Percentiles rank a stretch among this genome's conserved stretches.
These are phyloP conservation scores for Zea mays DNA, from an alignment of 176 grass and related monocot species.

Conservation along the genomic window DNA sequence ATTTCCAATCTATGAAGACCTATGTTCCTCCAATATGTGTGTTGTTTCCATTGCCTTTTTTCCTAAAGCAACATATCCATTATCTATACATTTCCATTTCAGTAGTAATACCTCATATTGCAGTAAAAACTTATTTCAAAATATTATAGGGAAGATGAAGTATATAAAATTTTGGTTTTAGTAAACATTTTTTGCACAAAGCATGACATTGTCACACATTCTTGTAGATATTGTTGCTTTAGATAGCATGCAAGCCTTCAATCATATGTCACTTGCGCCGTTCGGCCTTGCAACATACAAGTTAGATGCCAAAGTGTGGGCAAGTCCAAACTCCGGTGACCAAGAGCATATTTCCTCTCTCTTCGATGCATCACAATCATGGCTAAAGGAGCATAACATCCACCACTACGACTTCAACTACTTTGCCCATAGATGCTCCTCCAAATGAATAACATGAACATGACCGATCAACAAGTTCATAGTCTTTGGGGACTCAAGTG, in stretches of 20 bases:
- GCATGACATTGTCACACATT: neutral
- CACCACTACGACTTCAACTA: constrained; percentile 68
- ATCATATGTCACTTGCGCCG: constrained; percentile 24
- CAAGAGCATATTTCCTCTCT: constrained; percentile 43
- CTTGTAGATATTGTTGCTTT: neutral
- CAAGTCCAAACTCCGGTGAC: constrained; percentile 35
- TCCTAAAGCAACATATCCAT: neutral
- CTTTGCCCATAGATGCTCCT: constrained; percentile 32
- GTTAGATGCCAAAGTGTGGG: constrained; percentile 47
- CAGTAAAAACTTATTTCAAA: neutral
- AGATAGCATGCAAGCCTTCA: neutral
- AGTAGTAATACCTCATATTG: neutral
- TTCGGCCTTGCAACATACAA: constrained; percentile 67
- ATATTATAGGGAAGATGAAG: neutral
- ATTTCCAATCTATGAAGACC: neutral
- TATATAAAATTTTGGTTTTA: neutral
- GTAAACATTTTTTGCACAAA: neutral
- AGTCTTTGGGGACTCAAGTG: neutral
- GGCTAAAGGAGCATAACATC: constrained; percentile 50
- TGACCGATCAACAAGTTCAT: neutral
- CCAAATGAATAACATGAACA: constrained; percentile 31
- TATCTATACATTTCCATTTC: neutral
- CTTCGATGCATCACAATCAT: constrained; percentile 50
- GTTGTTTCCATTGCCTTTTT: neutral
- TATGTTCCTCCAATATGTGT: neutral